A percentile compares a stretch with the other conserved stretches of the same genome.
These are phyloP conservation scores for Backusella mclennaniae DNA, from an alignment of 192 early-diverging fungal genomes.

Conservation along the genomic window DNA sequence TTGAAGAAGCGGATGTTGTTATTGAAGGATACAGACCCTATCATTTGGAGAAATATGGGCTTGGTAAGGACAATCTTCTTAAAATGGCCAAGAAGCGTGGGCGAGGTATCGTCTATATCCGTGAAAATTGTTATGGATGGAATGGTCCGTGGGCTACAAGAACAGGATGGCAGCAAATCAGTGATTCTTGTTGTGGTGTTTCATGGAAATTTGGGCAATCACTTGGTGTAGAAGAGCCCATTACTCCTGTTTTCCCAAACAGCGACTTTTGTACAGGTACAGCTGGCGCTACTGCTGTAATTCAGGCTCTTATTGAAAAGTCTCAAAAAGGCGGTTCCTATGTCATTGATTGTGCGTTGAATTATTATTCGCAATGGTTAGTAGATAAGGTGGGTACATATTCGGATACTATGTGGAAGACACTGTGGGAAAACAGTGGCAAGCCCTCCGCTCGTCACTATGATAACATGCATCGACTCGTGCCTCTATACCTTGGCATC, in stretches of 20 bases:
- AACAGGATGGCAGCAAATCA: conserved; percentile 20
- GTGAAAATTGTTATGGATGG: conserved; percentile 21
- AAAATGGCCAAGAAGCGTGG: conserved; percentile 10
- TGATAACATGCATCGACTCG: not conserved
- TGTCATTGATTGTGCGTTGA: conserved; percentile 8
- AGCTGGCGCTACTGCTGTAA: conserved; percentile 2
- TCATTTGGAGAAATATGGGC: conserved; percentile 15
- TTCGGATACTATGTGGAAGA: not conserved
- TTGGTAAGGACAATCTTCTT: conserved; percentile 8
- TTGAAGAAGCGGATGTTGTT: conserved; percentile 20
- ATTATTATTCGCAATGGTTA: conserved; percentile 13
- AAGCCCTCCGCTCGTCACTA: not conserved
- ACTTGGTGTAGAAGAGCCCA: not conserved
- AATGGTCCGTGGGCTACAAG: conserved; percentile 4
- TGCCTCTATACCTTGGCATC: not conserved
- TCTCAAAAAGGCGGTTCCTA: conserved; percentile 11
- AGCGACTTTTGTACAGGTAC: not conserved
- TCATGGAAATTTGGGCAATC: conserved; percentile 12
- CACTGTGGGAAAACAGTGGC: not conserved
- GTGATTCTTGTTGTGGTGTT: conserved; percentile 5
- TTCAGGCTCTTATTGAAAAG: conserved; percentile 5
- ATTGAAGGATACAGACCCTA: conserved; percentile 12
- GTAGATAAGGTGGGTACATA: conserved; percentile 10
- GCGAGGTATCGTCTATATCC: not conserved
- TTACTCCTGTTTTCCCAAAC: not conserved